Conservation (phyloP, 2,329 filamentous ascomycete species). For the Aspergillus fischeri region DNA sequence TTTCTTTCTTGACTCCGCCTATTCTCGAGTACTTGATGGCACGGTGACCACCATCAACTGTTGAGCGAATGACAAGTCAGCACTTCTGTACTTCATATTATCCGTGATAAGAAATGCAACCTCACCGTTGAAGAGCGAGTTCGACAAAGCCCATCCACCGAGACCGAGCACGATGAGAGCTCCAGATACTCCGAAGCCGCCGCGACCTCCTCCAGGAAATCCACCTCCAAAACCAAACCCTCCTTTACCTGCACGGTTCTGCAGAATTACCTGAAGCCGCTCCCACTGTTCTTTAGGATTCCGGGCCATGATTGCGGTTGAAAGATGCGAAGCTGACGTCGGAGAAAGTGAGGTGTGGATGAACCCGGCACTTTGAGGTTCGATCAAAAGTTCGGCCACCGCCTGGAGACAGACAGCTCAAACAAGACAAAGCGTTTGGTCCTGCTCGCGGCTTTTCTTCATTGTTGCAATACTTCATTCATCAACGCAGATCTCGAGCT, state of each 20-base stretch:
- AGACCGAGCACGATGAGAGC: conserved; percentile 50
- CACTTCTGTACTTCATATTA: conserved; percentile 1
- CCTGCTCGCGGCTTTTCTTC: neutral
- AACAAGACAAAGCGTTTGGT: neutral
- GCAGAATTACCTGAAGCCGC: conserved; percentile 60
- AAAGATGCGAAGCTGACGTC: conserved; percentile 18
- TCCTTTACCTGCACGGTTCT: conserved; percentile 47
- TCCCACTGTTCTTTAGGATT: conserved; percentile 65
- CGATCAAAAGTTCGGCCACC: conserved; percentile 26
- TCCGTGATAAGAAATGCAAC: neutral
- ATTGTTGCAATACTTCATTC: neutral
- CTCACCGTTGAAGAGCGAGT: conserved; percentile 65
- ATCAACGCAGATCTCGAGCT: neutral
- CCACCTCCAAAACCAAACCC: conserved; percentile 42
- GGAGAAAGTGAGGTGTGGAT: conserved; percentile 22
- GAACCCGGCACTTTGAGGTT: conserved; percentile 18
- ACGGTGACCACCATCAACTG: conserved; percentile 94
- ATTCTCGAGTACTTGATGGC: conserved; percentile 97
- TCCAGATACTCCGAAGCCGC: conserved; percentile 53
- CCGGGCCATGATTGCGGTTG: conserved; percentile 38
- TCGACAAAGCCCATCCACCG: conserved; percentile 42
- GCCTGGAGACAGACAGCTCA: conserved; percentile 12
- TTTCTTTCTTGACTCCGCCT: conserved; percentile 91
- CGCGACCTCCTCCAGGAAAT: conserved; percentile 51
- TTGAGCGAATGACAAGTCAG: conserved; percentile 6